phyloP scores from a whole-genome alignment of 2,329 filamentous ascomycete genomes.

The Xylaria sp. region DNA sequence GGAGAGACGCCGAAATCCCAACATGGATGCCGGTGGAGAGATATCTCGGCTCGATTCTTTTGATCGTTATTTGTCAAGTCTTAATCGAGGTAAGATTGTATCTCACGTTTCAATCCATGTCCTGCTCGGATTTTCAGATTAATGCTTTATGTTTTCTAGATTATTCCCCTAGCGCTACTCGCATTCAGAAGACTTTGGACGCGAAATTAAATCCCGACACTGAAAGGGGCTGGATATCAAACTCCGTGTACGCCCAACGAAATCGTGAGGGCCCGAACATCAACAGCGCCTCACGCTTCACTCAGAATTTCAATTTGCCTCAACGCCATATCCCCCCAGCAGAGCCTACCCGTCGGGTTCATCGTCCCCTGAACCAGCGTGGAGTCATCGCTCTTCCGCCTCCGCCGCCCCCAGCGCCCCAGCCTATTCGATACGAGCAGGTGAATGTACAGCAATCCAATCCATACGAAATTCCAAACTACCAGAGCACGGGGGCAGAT shows the following conservation, averaged over 20 bases:
- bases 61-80: not conserved
- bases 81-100: slow-evolving; percentile 9
- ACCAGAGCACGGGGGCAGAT: not conserved
- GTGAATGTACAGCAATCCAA: not conserved
- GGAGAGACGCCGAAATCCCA: not conserved
- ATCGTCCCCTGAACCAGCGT: not conserved
- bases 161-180: not conserved
- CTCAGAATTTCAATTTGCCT: not conserved
- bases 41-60: not conserved
- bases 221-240: slow-evolving; percentile 29
- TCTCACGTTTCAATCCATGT: not conserved
- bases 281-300: not conserved
- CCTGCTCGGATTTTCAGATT: not conserved
- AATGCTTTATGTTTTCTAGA: not conserved
- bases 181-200: not conserved
- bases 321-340: not conserved
- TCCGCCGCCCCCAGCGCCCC: not conserved
- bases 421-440: not conserved
- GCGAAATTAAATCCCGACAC: slow-evolving; percentile 1
- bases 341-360: not conserved
- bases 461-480: not conserved
- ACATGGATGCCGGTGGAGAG: not conserved
- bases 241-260: slow-evolving; percentile 11
- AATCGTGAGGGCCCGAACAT: not conserved
- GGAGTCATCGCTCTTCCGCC: not conserved